These are phyloP conservation scores for Blastobotrys americana DNA, from an alignment of 805 yeast genomes.

Conservation along the genomic window DNA sequence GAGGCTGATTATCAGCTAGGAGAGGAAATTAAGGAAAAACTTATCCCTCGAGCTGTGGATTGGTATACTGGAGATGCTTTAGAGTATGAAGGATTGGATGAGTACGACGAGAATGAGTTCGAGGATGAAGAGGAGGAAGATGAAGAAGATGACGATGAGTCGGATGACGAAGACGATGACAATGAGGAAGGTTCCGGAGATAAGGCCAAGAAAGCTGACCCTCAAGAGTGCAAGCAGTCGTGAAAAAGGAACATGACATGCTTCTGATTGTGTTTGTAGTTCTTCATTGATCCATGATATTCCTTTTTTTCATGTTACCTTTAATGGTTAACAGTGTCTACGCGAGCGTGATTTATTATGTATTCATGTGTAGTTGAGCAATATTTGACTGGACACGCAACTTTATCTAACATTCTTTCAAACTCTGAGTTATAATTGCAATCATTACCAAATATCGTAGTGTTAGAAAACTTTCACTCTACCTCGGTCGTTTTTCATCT, in stretches of 20 bases:
- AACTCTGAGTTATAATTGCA: too few species aligned
- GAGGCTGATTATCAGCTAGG: conserved; percentile 94
- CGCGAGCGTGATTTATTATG: too few species aligned
- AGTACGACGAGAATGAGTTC: conserved; percentile 52
- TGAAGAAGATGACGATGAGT: conserved; percentile 55
- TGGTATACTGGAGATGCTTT: conserved; percentile 98
- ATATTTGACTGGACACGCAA: too few species aligned
- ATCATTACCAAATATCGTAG: too few species aligned
- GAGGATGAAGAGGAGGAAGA: conserved; percentile 56
- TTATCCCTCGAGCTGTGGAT: conserved; percentile 93
- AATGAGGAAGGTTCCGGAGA: conserved; percentile 37
- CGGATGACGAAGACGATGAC: conserved; percentile 53
- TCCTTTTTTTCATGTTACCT: too few species aligned
- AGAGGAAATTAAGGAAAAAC: conserved; percentile 90
- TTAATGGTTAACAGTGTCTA: too few species aligned
- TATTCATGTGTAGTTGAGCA: too few species aligned
- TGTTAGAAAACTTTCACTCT: too few species aligned
- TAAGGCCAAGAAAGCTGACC: conserved; percentile 39
- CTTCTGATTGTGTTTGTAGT: too few species aligned
- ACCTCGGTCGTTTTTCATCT: too few species aligned
- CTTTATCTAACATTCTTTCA: too few species aligned
- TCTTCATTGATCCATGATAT: too few species aligned
- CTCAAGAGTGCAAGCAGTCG: conserved; percentile 54
- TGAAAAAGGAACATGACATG: conserved; percentile 17
- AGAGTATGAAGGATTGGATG: conserved; percentile 59